A percentile compares a stretch with the other conserved stretches of the same genome.
Conservation (phyloP, 2,329 filamentous ascomycete species). For the Aspergillus terreus region DNA sequence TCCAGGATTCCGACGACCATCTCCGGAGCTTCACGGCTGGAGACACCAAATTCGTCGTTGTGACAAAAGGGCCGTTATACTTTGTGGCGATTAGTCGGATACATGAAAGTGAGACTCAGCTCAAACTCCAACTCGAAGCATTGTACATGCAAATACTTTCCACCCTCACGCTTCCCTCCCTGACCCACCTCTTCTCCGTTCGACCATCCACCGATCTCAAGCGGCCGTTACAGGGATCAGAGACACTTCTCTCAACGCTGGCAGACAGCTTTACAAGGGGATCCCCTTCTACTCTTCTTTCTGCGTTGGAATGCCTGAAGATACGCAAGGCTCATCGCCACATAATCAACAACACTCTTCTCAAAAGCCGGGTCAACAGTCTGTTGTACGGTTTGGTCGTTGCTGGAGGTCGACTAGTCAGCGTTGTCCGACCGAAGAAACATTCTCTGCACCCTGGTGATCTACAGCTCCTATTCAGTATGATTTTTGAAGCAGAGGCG, state of each 20-base stretch:
- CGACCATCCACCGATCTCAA: slow-evolving; percentile 92
- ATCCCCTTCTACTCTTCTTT: slow-evolving; percentile 82
- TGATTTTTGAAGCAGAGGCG: slow-evolving; percentile 93
- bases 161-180: slow-evolving; percentile 81
- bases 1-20: slow-evolving; percentile 73
- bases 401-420: slow-evolving; percentile 87
- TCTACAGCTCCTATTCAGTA: slow-evolving; percentile 95
- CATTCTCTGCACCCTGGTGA: slow-evolving; percentile 95
- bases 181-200: slow-evolving; percentile 82
- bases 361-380: slow-evolving; percentile 72
- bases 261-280: slow-evolving; percentile 93
- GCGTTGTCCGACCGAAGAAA: slow-evolving; percentile 87
- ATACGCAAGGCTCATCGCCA: slow-evolving; percentile 83
- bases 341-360: slow-evolving; percentile 78
- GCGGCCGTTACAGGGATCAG: slow-evolving; percentile 85
- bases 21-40: slow-evolving; percentile 85
- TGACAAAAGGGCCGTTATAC: slow-evolving; percentile 81
- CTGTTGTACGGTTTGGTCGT: slow-evolving; percentile 92
- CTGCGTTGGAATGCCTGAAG: slow-evolving; percentile 88
- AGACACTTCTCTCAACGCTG: slow-evolving; percentile 82
- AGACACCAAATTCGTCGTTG: slow-evolving; percentile 77
- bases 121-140: slow-evolving; percentile 83
- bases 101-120: slow-evolving; percentile 85
- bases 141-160: slow-evolving; percentile 98
- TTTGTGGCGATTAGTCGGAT: slow-evolving; percentile 90